These are phyloP conservation scores for Sugiyamaella smithiae DNA, from an alignment of 805 yeast genomes.

Conservation along the genomic window DNA sequence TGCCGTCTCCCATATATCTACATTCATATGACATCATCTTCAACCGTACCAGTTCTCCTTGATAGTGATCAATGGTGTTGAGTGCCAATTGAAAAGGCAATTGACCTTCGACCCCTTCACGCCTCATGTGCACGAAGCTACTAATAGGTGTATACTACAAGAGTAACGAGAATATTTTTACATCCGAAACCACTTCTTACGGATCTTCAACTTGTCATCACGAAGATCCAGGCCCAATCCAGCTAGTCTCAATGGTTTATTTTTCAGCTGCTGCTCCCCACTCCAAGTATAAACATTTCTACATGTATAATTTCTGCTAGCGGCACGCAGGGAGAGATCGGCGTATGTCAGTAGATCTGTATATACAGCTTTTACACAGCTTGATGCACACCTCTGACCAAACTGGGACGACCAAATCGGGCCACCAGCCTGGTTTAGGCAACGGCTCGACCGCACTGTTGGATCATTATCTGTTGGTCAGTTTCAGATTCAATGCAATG, in stretches of 20 bases:
- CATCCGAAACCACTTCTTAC: no score
- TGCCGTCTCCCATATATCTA: no score
- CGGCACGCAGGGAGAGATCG: conserved; percentile 8
- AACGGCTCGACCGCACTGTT: not conserved
- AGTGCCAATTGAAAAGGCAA: no score
- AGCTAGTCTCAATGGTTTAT: not conserved
- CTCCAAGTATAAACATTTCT: not conserved
- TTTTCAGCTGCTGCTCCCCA: not conserved
- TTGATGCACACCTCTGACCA: not conserved
- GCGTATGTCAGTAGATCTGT: not conserved
- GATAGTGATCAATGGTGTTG: no score
- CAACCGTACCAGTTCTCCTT: no score
- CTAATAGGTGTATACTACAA: no score
- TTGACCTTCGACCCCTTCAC: no score
- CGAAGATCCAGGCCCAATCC: not conserved
- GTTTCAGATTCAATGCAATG: conserved; percentile 1
- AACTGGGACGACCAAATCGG: not conserved
- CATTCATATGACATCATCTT: no score
- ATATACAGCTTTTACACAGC: not conserved
- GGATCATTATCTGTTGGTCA: not conserved
- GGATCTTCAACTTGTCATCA: not conserved
- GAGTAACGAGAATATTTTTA: no score
- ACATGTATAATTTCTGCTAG: not conserved
- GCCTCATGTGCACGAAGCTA: no score
- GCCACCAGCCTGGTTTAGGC: not conserved